Conservation (phyloP, 495 filamentous ascomycete species). For the Acidomyces sp. region DNA sequence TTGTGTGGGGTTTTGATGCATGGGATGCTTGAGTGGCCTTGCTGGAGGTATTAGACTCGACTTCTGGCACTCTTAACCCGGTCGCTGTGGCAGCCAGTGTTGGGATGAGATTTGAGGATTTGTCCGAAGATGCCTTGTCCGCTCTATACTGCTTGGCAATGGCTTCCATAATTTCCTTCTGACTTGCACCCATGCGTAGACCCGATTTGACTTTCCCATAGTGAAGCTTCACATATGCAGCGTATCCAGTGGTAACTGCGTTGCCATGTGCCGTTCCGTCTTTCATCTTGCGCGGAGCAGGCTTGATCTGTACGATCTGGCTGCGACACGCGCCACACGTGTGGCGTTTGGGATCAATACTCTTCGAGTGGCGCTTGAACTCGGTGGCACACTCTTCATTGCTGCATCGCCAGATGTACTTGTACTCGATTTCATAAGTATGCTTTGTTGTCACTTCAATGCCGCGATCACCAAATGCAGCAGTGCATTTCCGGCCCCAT, state of each 20-base stretch:
- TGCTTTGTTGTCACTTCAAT: constrained; percentile 79
- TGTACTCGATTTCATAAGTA: constrained; percentile 73
- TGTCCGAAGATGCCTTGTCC: constrained; percentile 26
- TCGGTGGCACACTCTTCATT: constrained; percentile 41
- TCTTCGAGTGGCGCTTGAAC: constrained; percentile 72
- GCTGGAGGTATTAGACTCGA: no score
- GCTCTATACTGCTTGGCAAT: constrained; percentile 39
- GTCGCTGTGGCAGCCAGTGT: no score
- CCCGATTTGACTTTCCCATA: constrained; percentile 42
- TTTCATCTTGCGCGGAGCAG: constrained; percentile 44
- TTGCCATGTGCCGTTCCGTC: constrained; percentile 9
- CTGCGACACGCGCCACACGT: constrained; percentile 61
- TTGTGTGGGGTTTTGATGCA: no score
- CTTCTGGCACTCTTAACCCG: no score
- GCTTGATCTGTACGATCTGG: constrained; percentile 61
- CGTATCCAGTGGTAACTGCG: constrained; percentile 38
- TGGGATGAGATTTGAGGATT: no score
- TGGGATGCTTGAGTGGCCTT: no score
- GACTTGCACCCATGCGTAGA: constrained; percentile 27
- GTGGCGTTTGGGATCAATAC: constrained; percentile 52
- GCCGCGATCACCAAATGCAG: constrained; percentile 35
- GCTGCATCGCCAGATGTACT: constrained; percentile 75
- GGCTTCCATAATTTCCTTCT: constrained; percentile 45
- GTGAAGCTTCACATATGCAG: constrained; percentile 53
- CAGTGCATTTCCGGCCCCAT: constrained; percentile 45